These are phyloP conservation scores for Vitellaria paradoxa DNA, from an alignment of 179 eudicot genomes.

Conservation along the genomic window DNA sequence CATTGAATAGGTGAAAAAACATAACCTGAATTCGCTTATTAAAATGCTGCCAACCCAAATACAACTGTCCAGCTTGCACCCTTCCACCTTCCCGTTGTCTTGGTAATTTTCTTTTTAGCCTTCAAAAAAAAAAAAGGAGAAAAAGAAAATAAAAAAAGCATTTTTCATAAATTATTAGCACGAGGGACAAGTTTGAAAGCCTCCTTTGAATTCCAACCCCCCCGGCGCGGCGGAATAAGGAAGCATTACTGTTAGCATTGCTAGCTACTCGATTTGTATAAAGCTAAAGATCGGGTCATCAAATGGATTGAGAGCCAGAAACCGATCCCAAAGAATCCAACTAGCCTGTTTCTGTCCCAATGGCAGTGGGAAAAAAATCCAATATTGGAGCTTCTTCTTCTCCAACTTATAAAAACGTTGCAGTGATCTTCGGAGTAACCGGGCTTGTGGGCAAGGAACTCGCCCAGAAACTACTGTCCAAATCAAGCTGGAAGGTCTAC, in stretches of 20 bases:
- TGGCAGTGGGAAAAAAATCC: constrained; percentile 14
- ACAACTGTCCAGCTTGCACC: too few relatives aligned
- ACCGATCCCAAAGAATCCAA: constrained; percentile 8
- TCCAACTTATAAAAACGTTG: constrained; percentile 34
- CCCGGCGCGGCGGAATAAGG: constrained; percentile 3
- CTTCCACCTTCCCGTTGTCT: too few relatives aligned
- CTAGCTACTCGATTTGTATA: not conserved
- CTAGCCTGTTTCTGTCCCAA: constrained; percentile 1
- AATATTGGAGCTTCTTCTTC: not conserved
- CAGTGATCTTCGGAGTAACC: constrained; percentile 74
- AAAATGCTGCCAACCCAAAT: too few relatives aligned
- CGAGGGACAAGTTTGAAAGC: not conserved
- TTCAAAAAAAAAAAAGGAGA: too few relatives aligned
- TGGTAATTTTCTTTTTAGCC: too few relatives aligned
- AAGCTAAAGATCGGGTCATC: not conserved
- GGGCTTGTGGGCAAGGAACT: constrained; percentile 89
- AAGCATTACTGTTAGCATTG: not conserved
- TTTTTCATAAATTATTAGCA: too few relatives aligned
- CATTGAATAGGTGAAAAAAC: too few relatives aligned
- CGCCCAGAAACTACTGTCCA: constrained; percentile 46
- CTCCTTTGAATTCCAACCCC: constrained; percentile 9
- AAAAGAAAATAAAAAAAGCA: too few relatives aligned
- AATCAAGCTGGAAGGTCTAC: constrained; percentile 66
- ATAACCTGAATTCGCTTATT: too few relatives aligned
- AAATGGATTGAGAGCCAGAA: not conserved